phyloP scores from a whole-genome alignment of 331 rosid species.

The Saraca asoca region DNA sequence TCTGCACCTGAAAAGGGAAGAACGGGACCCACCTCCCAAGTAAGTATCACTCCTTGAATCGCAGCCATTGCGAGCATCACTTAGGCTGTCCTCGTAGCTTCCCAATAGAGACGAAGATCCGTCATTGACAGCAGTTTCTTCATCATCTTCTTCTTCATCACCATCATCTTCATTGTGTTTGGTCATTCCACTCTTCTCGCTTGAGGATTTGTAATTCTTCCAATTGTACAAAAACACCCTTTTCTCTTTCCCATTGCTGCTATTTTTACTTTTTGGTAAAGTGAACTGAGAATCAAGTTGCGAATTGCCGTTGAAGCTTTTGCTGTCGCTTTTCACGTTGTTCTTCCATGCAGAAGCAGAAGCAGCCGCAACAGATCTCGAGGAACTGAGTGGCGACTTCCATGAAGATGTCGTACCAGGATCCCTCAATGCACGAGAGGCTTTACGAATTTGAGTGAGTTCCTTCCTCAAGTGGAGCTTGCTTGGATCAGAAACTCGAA shows the following conservation, averaged over 20 bases:
- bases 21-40: conserved; percentile 48
- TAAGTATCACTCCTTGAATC: conserved; percentile 68
- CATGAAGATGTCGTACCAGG: conserved; percentile 94
- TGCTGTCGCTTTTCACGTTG: conserved; percentile 22
- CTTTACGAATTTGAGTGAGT: conserved; percentile 94
- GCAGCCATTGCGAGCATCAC: conserved; percentile 66
- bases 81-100: conserved; percentile 65
- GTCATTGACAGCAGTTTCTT: conserved; percentile 27
- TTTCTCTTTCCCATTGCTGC: conserved; percentile 44
- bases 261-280: conserved; percentile 15
- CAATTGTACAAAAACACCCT: conserved; percentile 81
- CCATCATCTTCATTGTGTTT: conserved; percentile 35
- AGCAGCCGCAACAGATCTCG: conserved; percentile 65
- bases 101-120: conserved; percentile 69
- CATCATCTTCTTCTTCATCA: conserved; percentile 36
- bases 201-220: conserved; percentile 68
- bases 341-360: conserved; percentile 47
- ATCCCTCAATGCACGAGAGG: conserved; percentile 87
- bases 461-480: conserved; percentile 85
- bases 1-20: conserved; percentile 58
- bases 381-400: conserved; percentile 80
- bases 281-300: conserved; percentile 35
- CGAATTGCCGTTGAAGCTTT: conserved; percentile 33
- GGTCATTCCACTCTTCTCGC: conserved; percentile 45
- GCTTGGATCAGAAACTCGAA: conserved; percentile 71